phyloP scores from a whole-genome alignment of 2,329 filamentous ascomycete species.

The Talaromyces sp. region DNA sequence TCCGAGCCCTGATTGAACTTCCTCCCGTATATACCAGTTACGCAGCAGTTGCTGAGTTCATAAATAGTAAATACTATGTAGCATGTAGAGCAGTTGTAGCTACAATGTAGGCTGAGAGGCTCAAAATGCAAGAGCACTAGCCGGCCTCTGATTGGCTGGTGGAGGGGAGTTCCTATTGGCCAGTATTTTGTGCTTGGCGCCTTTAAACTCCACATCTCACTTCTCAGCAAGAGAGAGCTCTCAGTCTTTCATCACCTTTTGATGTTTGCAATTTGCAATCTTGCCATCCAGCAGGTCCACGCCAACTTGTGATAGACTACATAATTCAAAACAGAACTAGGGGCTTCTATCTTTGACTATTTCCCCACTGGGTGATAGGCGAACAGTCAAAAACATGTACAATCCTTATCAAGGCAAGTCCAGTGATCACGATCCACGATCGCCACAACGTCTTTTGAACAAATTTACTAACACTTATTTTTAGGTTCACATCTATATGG shows the following conservation, averaged over 20 bases:
- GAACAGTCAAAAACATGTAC: slow-evolving; percentile 31
- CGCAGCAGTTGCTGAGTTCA: too few species aligned
- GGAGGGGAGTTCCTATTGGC: neutral
- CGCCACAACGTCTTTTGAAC: neutral
- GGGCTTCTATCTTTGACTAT: neutral
- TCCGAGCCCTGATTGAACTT: too few species aligned
- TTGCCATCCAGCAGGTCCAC: neutral
- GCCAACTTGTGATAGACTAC: neutral
- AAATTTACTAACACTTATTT: neutral
- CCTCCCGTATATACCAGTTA: too few species aligned
- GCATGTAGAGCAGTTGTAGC: too few species aligned
- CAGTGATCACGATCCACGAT: neutral
- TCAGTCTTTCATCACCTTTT: neutral
- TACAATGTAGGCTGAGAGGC: too few species aligned
- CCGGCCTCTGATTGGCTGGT: neutral
- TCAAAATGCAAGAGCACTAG: neutral
- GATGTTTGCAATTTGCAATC: too few species aligned
- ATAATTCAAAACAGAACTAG: neutral
- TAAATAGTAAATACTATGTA: too few species aligned
- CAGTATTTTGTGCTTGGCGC: neutral
- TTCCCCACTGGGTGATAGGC: neutral
- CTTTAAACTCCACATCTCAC: neutral
- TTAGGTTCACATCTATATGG: slow-evolving; percentile 57
- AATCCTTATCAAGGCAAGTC: slow-evolving; percentile 41
- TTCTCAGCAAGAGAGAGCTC: neutral